Percentiles rank a stretch among this genome's conserved stretches.
Evolutionary conservation across 371 early-diverging fungal genomes (phyloP).

Genomic region (Syncephalastrum sp.): DNA sequence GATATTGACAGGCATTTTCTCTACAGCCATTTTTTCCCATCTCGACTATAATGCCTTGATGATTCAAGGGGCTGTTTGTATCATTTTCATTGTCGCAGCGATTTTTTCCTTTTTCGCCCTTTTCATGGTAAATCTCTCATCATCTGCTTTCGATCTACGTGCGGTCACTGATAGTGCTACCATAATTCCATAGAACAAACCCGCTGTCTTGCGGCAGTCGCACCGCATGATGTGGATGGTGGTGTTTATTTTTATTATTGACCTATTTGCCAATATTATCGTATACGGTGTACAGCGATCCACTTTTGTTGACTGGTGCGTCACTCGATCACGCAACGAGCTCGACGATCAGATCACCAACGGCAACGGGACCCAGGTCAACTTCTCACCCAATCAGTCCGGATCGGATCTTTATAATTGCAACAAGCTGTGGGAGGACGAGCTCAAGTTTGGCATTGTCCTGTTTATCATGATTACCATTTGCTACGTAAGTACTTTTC

Average conservation of each 20-base stretch:
- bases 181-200: slow-evolving; percentile 10
- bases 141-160: neutral
- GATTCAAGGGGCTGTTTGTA: slow-evolving; percentile 30
- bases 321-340: slow-evolving; percentile 12
- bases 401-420: slow-evolving; percentile 25
- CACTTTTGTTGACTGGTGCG: slow-evolving; percentile 29
- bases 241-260: slow-evolving; percentile 20
- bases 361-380: slow-evolving; percentile 12
- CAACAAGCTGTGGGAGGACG: slow-evolving; percentile 28
- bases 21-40: slow-evolving; percentile 38
- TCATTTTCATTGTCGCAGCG: slow-evolving; percentile 30
- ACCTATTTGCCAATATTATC: slow-evolving; percentile 23
- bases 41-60: slow-evolving; percentile 23
- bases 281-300: slow-evolving; percentile 31
- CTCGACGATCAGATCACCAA: slow-evolving; percentile 11
- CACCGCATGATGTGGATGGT: slow-evolving; percentile 22
- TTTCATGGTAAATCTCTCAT: slow-evolving; percentile 20
- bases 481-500: slow-evolving; percentile 22
- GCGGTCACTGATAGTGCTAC: neutral
- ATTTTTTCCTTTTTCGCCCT: slow-evolving; percentile 29
- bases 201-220: slow-evolving; percentile 13
- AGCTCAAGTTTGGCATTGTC: slow-evolving; percentile 27
- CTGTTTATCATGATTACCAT: slow-evolving; percentile 20
- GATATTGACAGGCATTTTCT: neutral
- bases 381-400: slow-evolving; percentile 6